Conservation (phyloP, 2,329 filamentous ascomycete genomes). For the Cercospora beticola region DNA sequence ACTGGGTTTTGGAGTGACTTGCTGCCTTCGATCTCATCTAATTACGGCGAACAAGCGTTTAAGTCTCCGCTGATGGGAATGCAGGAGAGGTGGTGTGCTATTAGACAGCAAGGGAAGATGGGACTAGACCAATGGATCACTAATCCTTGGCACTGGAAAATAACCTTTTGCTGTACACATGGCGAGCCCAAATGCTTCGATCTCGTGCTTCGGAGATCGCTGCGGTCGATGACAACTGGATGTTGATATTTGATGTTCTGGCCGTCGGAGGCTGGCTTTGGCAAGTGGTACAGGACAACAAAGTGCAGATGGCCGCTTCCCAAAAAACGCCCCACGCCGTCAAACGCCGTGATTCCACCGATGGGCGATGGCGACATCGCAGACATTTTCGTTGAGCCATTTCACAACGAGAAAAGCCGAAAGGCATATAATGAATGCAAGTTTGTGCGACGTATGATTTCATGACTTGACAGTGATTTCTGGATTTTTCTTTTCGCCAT, state of each 20-base stretch:
- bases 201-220: neutral
- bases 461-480: neutral
- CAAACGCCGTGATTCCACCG: neutral
- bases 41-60: neutral
- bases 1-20: neutral
- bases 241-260: neutral
- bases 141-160: neutral
- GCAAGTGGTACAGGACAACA: neutral
- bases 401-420: neutral
- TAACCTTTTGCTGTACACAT: neutral
- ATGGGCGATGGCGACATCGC: neutral
- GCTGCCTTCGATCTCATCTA: neutral
- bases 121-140: neutral
- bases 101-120: neutral
- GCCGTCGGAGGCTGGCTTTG: neutral
- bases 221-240: neutral
- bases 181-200: neutral
- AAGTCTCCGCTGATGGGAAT: neutral
- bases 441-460: neutral
- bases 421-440: neutral
- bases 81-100: neutral
- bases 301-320: neutral
- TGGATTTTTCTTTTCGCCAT: neutral
- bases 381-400: neutral
- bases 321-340: neutral